Evolutionary conservation across 768 basidiomycete species (phyloP).

Genomic region (Suillus fuscotomentosus): DNA sequence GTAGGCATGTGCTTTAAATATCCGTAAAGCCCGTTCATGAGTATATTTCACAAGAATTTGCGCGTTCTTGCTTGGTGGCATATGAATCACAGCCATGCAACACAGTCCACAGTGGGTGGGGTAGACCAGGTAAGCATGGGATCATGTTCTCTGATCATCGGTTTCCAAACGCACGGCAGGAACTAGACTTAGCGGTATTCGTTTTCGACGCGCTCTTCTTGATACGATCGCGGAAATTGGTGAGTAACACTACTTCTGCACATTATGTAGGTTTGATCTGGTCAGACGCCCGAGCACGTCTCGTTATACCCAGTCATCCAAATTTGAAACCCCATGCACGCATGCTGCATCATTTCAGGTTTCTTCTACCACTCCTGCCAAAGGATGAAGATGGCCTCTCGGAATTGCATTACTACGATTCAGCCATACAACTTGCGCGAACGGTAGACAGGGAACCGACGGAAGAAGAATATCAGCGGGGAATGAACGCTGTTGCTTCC

Average conservation of each 20-base stretch:
- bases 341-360: constrained; percentile 80
- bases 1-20: constrained; percentile 4
- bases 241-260: constrained; percentile 31
- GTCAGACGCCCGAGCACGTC: constrained; percentile 65
- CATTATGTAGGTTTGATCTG: not conserved
- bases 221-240: constrained; percentile 72
- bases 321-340: constrained; percentile 67
- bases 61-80: constrained; percentile 69
- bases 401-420: constrained; percentile 73
- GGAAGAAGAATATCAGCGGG: constrained; percentile 65
- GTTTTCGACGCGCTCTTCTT: constrained; percentile 67
- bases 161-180: constrained; percentile 36
- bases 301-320: constrained; percentile 73
- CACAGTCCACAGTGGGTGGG: constrained; percentile 72
- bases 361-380: constrained; percentile 61
- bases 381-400: constrained; percentile 64
- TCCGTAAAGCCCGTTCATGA: constrained; percentile 54
- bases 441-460: constrained; percentile 58
- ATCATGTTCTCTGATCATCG: not conserved
- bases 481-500: constrained; percentile 58
- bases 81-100: constrained; percentile 71
- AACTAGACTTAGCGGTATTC: constrained; percentile 55
- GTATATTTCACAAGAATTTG: constrained; percentile 72
- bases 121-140: constrained; percentile 54
- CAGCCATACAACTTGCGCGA: constrained; percentile 70